phyloP scores from a whole-genome alignment of 495 filamentous ascomycete species.

The Neurospora sp. region DNA sequence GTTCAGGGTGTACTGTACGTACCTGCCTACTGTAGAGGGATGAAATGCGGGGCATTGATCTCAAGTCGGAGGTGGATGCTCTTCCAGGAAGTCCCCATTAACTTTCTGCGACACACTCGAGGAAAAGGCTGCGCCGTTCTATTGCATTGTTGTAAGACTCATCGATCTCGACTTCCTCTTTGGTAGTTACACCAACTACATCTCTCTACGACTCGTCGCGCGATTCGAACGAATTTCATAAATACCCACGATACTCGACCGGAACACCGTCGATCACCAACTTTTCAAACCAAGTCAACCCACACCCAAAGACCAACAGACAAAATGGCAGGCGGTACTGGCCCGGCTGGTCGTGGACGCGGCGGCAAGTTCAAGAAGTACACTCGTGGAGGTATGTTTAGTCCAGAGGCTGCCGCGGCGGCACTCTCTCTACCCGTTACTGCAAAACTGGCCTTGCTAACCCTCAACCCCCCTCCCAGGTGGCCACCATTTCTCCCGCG shows the following conservation, averaged over 20 bases:
- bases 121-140: background rate
- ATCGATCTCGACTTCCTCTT: background rate
- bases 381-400: constrained; percentile 68
- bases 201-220: constrained; percentile 7
- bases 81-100: background rate
- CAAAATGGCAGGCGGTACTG: constrained; percentile 53
- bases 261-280: constrained; percentile 5
- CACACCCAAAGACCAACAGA: constrained; percentile 1
- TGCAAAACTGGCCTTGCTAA: background rate
- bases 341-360: constrained; percentile 51
- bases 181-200: constrained; percentile 1
- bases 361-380: constrained; percentile 93
- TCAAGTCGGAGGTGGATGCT: background rate
- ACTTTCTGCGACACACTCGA: background rate
- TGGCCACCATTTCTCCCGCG: constrained; percentile 87
- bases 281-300: background rate
- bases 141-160: background rate
- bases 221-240: background rate
- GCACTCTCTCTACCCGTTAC: too few relatives aligned
- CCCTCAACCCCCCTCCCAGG: constrained; percentile 39
- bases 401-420: background rate
- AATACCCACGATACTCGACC: background rate
- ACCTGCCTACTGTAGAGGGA: background rate
- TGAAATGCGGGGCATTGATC: background rate
- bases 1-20: background rate